Base-by-base conservation (phyloP, 2,329 filamentous ascomycete species). In the Curvularia sp. region DNA sequence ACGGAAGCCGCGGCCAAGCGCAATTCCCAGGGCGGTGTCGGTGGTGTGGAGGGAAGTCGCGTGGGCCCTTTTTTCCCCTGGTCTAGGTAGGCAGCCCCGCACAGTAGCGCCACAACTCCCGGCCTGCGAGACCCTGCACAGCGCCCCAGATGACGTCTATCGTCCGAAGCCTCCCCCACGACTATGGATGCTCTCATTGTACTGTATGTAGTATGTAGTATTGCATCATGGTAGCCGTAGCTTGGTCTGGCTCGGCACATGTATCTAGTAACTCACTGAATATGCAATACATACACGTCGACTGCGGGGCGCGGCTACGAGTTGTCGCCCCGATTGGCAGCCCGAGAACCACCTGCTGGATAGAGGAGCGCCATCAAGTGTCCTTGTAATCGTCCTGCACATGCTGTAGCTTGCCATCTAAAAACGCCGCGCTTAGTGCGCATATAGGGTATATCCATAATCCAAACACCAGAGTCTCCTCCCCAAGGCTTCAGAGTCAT, bases 11-110 rank as follows among this genome's bases (percentile, higher is more conserved):
- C 53, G 27, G 42, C 38, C 41, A 46, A 38, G 49, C 38, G 47
- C 45, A 42, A 43, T 19, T 45, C 34, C 53, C 38, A 57, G 21
- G 46, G 9, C 47, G 47, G 47, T 38, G 30, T 30, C 46, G 41
- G 46, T 51, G 34, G 39, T 53, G 57, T 59, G 61, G 59, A 54
- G 55, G 59, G n/a, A n/a, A n/a, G 59, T 64, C 61, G 61, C 59
- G 61, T 64, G 59, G 61, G 59, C 55, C 55, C 43, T 59, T 59
- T 56, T 46, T 48, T 45, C 59, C 61, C 55, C 52, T 60, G 54
- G n/a, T 15, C 15, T 13, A 13, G 12, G 48, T 46, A 23, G 39
- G 9, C 54, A 57, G 61, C 58, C 61, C 60, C 60, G 54, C 60
- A 63, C 25, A 45, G 34, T 13, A 19, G 53, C 60, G 56, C 61